Conservation (phyloP, 1,139 yeast genomes). For the Pichia sp. region DNA sequence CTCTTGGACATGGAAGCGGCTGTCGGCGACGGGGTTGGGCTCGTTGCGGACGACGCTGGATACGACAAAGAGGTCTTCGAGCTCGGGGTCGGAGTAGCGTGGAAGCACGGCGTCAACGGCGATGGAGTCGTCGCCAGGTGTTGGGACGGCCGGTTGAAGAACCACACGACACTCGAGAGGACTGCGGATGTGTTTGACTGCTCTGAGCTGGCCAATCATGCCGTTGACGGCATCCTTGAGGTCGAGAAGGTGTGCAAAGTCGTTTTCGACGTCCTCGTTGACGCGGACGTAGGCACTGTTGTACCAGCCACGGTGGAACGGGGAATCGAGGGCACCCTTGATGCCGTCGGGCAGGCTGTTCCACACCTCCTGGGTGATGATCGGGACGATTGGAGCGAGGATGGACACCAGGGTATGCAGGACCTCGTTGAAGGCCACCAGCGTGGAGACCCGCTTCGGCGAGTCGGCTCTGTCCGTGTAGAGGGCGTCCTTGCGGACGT, state of each 20-base stretch:
- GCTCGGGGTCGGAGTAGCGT: conserved; percentile 24
- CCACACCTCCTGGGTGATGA: conserved; percentile 88
- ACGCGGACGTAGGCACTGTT: conserved; percentile 25
- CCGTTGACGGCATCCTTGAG: conserved; percentile 49
- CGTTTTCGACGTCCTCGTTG: conserved; percentile 32
- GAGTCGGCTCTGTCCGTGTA: conserved; percentile 61
- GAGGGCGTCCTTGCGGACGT: conserved; percentile 76
- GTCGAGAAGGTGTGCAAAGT: conserved; percentile 40
- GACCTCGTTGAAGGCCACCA: conserved; percentile 63
- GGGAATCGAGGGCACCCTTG: conserved; percentile 36
- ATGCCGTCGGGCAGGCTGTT: conserved; percentile 40
- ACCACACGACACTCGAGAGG: background rate
- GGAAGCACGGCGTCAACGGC: background rate
- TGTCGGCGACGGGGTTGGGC: background rate
- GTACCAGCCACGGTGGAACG: conserved; percentile 41
- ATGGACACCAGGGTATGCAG: conserved; percentile 59
- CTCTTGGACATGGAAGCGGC: background rate
- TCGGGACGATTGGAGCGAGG: conserved; percentile 77
- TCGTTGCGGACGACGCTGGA: conserved; percentile 42
- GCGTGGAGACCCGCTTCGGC: conserved; percentile 57
- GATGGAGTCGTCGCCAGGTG: too few relatives aligned
- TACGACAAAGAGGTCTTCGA: conserved; percentile 61
- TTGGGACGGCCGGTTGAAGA: background rate
- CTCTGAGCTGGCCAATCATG: conserved; percentile 30
- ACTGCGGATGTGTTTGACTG: conserved; percentile 3